Evolutionary conservation across 192 early-diverging fungal genomes (phyloP), one percentile per base, ranked within the genome.

Genomic region (Coemansia sp.): DNA sequence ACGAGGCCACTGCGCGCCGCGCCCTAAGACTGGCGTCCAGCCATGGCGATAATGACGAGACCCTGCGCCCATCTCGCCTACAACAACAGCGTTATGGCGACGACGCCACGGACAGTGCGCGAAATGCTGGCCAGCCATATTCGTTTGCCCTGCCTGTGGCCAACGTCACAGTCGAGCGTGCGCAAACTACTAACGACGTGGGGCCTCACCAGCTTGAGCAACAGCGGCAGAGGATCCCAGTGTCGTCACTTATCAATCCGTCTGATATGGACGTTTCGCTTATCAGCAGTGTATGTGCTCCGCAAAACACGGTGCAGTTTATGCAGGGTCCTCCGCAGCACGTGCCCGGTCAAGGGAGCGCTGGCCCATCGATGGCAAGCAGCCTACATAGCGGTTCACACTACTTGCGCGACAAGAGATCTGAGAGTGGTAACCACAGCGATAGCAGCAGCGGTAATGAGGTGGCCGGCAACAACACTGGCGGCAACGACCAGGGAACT

Each of bases 1-100:
- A 84, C 87, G 75, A 87, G 81, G 68, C 80, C 41, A 68, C 85
- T 36, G 70, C 80, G 52, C 68, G 84, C 24, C 64, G 79, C 40
- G 65, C 76, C n/a, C 55, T 79, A 62, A 44, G 34, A 39, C 76
- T 83, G 29, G 60, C 76, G 20, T 62, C 75, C 1, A 77, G 20
- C 22, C 50, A 67, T 4, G 66, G 58, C 2, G 57, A 20, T 9
- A 46, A 7, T 8, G 52, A 7, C 18, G 53, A 53, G 38, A 41
- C 44, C 44, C 66, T 65, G 46, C 29, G 68, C 40, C 34, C 29
- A 29, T 62, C 31, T 50, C 61, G 49, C 10, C 49, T 55, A n/a
- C 69, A 70, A 49, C 61, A 49, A 20, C 61, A 49, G 12, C 33
- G 39, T 6, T 7, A 46, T 11, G 34, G 20, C 31, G 36, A 18